Base-by-base conservation (phyloP, 2,329 filamentous ascomycete genomes). In the Phaeoacremonium minimum region DNA sequence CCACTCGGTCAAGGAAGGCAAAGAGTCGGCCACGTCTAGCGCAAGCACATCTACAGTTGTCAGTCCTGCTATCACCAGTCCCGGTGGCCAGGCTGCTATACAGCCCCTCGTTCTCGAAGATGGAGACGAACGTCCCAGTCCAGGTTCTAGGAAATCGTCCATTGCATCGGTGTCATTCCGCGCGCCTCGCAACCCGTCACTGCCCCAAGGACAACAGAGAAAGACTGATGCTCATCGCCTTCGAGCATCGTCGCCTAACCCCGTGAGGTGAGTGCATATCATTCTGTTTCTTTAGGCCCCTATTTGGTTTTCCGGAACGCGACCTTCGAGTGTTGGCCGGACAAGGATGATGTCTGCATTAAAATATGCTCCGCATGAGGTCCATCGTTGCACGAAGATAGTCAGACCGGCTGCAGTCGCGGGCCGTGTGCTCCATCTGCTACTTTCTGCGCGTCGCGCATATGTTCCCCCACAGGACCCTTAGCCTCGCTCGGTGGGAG, bases 171-270 rank as follows among this genome's bases (percentile, higher is more conserved):
- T 76, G 35, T 62, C 61, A 7, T 75, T 75, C 46, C 64, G 61
- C 4, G 52, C 56, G n/a, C 62, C 61, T 18, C 52, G 50, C 1
- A 63, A 72, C 43, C 66, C 66, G 4, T 56, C 58, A 15, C 54
- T 75, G 14, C 70, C 71, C 4, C 71, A 74, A 42, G 71, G 71
- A 17, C 45, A 52, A 4, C 68, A 69, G 40, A 66, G 69, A 40
- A 62, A 60, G 36, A 67, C 69, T 31, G 57, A 61, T 34, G 63
- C 60, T 20, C 53, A 45, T 34, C 61, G 68, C 16, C 65, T 67
- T 32, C 55, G 67, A 37, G 64, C 56, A 16, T 67, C 62, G 26
- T 76, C 73, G 17, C 73, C 73, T 16, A 63, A 67, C 19, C 67
- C 71, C 42, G 47, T 55, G 39, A 71, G 68, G 73, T 77, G 60